Evolutionary conservation across 371 early-diverging fungal genomes (phyloP).

Genomic region (Catenaria anguillulae): DNA sequence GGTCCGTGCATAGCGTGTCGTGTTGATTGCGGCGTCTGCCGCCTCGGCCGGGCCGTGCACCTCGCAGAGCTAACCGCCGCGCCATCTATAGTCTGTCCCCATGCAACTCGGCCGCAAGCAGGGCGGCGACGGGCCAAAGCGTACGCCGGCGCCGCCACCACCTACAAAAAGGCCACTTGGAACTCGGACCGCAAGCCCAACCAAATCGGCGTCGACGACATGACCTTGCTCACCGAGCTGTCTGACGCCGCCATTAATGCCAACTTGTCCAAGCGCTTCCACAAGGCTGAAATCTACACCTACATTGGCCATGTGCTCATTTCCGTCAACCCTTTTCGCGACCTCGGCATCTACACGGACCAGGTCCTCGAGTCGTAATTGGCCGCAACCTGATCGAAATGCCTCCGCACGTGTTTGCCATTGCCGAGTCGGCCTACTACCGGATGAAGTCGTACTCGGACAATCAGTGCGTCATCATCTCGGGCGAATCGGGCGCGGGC

Average conservation of each 20-base stretch:
- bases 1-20: no score
- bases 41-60: no score
- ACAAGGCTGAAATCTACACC: conserved; percentile 79
- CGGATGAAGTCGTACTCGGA: conserved; percentile 85
- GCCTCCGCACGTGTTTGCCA: conserved; percentile 94
- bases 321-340: conserved; percentile 92
- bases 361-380: conserved; percentile 61
- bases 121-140: neutral
- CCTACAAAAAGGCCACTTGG: conserved; percentile 27
- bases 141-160: neutral
- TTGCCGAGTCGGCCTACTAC: conserved; percentile 89
- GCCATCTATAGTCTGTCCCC: no score
- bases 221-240: conserved; percentile 74
- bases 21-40: no score
- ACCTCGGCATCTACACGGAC: conserved; percentile 78
- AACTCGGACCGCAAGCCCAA: conserved; percentile 3
- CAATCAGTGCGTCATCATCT: conserved; percentile 97
- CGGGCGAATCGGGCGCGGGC: conserved; percentile 99
- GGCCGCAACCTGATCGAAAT: conserved; percentile 75
- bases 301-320: conserved; percentile 98
- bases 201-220: conserved; percentile 21
- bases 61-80: no score
- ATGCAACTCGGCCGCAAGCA: neutral
- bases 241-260: conserved; percentile 72
- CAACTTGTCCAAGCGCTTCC: conserved; percentile 65